These are phyloP conservation scores for Vitellaria paradoxa DNA, from an alignment of 179 eudicot species.

Conservation along the genomic window DNA sequence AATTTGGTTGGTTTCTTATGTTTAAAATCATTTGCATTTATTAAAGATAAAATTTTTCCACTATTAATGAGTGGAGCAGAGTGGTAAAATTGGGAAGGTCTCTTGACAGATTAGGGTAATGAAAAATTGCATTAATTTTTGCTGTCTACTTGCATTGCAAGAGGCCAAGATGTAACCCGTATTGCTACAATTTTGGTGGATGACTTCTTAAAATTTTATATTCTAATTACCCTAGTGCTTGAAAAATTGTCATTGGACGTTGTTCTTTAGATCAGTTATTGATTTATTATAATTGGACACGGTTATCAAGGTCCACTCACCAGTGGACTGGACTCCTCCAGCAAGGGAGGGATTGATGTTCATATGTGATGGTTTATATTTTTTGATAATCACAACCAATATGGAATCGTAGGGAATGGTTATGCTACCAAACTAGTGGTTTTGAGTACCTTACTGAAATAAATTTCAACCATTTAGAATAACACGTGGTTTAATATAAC, in stretches of 20 bases:
- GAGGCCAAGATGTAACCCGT: background rate
- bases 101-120: background rate
- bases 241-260: background rate
- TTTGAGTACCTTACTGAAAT: too few relatives aligned
- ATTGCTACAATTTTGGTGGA: constrained; percentile 8
- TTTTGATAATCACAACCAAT: background rate
- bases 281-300: background rate
- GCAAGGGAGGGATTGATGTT: background rate
- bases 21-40: background rate
- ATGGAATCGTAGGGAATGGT: background rate
- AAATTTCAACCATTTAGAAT: too few relatives aligned
- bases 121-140: background rate
- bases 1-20: background rate
- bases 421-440: too few relatives aligned
- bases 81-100: background rate
- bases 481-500: too few relatives aligned
- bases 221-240: background rate
- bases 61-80: background rate
- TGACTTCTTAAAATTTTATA: background rate
- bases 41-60: too few relatives aligned
- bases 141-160: too few relatives aligned
- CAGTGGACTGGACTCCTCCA: background rate
- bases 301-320: background rate
- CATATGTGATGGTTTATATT: background rate
- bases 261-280: background rate